Percentiles rank a stretch among this genome's conserved stretches.
phyloP scores from a whole-genome alignment of 192 early-diverging fungal species.

The Backusella tarrabulga region DNA sequence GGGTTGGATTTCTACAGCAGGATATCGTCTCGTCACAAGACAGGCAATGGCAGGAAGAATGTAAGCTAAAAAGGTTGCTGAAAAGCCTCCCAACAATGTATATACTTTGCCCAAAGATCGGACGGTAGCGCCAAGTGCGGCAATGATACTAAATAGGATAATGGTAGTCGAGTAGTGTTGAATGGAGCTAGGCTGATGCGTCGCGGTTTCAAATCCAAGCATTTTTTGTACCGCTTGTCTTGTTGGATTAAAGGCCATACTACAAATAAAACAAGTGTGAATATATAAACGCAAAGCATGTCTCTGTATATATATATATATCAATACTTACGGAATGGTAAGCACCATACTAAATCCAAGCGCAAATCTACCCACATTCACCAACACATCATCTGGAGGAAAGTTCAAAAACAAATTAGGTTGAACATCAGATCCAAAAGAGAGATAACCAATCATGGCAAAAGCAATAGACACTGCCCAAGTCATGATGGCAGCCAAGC shows the following conservation, averaged over 20 bases:
- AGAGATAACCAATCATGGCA: constrained; percentile 58
- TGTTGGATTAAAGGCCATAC: constrained; percentile 47
- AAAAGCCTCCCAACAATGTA: constrained; percentile 46
- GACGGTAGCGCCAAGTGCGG: constrained; percentile 37
- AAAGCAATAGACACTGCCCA: constrained; percentile 59
- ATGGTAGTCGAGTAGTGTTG: constrained; percentile 45
- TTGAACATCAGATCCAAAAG: constrained; percentile 59
- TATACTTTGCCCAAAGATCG: constrained; percentile 45
- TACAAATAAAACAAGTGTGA: not conserved
- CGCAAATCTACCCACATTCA: constrained; percentile 60
- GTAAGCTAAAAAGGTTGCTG: constrained; percentile 46
- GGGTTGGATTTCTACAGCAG: not conserved
- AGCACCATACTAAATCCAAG: constrained; percentile 63
- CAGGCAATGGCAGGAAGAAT: constrained; percentile 47
- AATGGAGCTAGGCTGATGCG: constrained; percentile 23
- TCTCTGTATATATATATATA: not conserved
- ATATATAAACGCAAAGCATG: not conserved
- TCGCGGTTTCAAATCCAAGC: constrained; percentile 44
- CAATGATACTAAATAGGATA: constrained; percentile 35
- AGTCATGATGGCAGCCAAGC: constrained; percentile 46
- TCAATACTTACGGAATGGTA: constrained; percentile 49
- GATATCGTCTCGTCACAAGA: constrained; percentile 16
- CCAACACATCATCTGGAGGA: constrained; percentile 48
- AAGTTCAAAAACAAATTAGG: constrained; percentile 73
- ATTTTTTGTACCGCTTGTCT: constrained; percentile 47